phyloP scores from a whole-genome alignment of 371 early-diverging fungal species.

The Lichtheimia corymbifera region DNA sequence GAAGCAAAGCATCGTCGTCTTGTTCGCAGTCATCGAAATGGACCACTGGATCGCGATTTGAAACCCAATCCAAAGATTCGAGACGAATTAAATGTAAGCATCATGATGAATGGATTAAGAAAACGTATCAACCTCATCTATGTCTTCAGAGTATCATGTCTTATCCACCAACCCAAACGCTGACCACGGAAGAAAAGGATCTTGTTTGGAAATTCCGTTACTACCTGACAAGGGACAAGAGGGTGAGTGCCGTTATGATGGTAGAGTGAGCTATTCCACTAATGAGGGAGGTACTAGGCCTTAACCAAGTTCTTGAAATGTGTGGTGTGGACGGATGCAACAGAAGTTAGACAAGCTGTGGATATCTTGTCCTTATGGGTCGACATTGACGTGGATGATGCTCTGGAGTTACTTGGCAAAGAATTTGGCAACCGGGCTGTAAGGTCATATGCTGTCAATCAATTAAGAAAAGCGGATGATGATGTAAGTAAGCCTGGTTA shows the following conservation, averaged over 20 bases:
- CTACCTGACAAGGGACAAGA: slow-evolving; percentile 87
- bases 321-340: slow-evolving; percentile 93
- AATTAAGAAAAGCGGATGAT: slow-evolving; percentile 89
- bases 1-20: slow-evolving; percentile 96
- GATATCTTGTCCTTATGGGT: slow-evolving; percentile 88
- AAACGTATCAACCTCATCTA: no score
- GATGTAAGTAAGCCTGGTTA: slow-evolving; percentile 56
- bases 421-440: slow-evolving; percentile 84
- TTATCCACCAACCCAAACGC: slow-evolving; percentile 85
- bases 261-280: not conserved
- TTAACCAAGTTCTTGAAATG: slow-evolving; percentile 95
- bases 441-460: slow-evolving; percentile 86
- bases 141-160: slow-evolving; percentile 73
- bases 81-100: slow-evolving; percentile 85
- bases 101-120: not conserved
- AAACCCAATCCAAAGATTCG: slow-evolving; percentile 94
- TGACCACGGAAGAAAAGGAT: slow-evolving; percentile 89
- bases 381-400: slow-evolving; percentile 92
- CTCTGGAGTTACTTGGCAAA: slow-evolving; percentile 89
- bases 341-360: slow-evolving; percentile 90
- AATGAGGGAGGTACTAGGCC: slow-evolving; percentile 53
- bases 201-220: slow-evolving; percentile 96
- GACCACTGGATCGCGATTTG: slow-evolving; percentile 87
- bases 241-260: slow-evolving; percentile 42
- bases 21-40: slow-evolving; percentile 88